Conservation (phyloP, 108 stramenopile species). For the Seminavis robusta region DNA sequence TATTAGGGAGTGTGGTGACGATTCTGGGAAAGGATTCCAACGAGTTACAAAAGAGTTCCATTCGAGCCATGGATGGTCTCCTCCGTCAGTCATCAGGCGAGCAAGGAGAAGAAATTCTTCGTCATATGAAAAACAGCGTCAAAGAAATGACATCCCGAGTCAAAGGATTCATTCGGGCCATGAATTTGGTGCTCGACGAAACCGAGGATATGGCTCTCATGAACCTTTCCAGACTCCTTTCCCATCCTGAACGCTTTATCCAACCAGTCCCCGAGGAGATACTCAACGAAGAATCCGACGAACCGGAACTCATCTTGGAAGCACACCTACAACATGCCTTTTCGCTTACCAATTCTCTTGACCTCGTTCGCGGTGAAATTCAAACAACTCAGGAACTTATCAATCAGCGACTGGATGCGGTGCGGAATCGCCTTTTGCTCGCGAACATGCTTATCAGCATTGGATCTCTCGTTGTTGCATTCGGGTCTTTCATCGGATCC, state of each 20-base stretch:
- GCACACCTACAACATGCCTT: slow-evolving; percentile 71
- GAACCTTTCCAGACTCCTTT: slow-evolving; percentile 77
- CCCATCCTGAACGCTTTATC: slow-evolving; percentile 81
- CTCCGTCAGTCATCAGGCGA: slow-evolving; percentile 4
- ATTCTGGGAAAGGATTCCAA: slow-evolving; percentile 63
- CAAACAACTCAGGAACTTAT: slow-evolving; percentile 73
- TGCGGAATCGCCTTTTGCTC: slow-evolving; percentile 72
- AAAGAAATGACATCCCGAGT: slow-evolving; percentile 67
- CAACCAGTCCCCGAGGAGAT: slow-evolving; percentile 73
- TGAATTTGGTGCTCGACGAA: slow-evolving; percentile 76
- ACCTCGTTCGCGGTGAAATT: slow-evolving; percentile 74
- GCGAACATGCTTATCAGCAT: slow-evolving; percentile 76
- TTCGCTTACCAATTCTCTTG: slow-evolving; percentile 59
- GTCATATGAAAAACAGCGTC: slow-evolving; percentile 71
- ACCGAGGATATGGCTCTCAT: slow-evolving; percentile 88
- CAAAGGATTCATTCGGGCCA: slow-evolving; percentile 73
- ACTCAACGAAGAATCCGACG: slow-evolving; percentile 83
- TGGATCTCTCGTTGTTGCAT: slow-evolving; percentile 48
- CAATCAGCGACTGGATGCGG: slow-evolving; percentile 57
- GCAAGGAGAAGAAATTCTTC: slow-evolving; percentile 62
- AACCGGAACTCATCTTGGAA: slow-evolving; percentile 85
- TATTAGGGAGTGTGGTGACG: slow-evolving; percentile 52
- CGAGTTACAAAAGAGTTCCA: slow-evolving; percentile 35
- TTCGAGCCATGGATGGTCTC: slow-evolving; percentile 40
- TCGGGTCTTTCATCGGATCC: slow-evolving; percentile 61